phyloP scores from a whole-genome alignment of 176 grass and related monocot genomes.

The Leersia perrieri region DNA sequence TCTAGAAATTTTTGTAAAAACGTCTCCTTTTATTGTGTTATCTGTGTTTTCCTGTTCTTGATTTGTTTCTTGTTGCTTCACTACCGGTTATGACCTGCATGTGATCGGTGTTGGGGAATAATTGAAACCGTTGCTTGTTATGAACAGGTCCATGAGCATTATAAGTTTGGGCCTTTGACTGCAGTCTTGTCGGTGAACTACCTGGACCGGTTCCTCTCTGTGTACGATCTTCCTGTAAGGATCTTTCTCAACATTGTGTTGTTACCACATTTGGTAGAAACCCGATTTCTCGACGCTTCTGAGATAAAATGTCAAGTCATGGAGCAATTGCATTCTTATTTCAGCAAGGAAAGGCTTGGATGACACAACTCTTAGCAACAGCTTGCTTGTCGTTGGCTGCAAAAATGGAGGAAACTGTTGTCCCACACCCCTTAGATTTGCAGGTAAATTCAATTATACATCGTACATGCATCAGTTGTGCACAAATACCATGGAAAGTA shows the following conservation, averaged over 20 bases:
- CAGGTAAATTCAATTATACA: slow-evolving; percentile 48
- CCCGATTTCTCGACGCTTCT: slow-evolving; percentile 3
- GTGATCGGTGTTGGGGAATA: slow-evolving; percentile 1
- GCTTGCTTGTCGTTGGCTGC: slow-evolving; percentile 85
- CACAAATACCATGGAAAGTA: neutral
- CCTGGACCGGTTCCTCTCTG: slow-evolving; percentile 87
- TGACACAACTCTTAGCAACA: slow-evolving; percentile 76
- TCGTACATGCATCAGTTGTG: slow-evolving; percentile 9
- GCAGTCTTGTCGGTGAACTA: slow-evolving; percentile 88
- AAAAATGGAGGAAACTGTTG: slow-evolving; percentile 86
- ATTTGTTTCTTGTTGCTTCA: slow-evolving; percentile 17
- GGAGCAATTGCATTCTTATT: slow-evolving; percentile 12
- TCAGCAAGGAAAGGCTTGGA: slow-evolving; percentile 70
- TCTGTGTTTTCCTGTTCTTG: slow-evolving; percentile 16
- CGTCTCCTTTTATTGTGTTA: neutral
- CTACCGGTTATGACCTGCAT: neutral
- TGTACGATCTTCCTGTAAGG: slow-evolving; percentile 78
- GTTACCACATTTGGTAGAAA: neutral
- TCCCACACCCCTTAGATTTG: slow-evolving; percentile 70
- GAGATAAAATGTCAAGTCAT: slow-evolving; percentile 24
- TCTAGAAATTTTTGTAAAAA: slow-evolving; percentile 31
- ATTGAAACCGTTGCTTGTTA: slow-evolving; percentile 38
- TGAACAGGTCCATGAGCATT: slow-evolving; percentile 74
- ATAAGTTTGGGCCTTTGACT: slow-evolving; percentile 80
- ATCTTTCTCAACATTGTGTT: slow-evolving; percentile 12